Base-by-base conservation (phyloP, 2,329 filamentous ascomycete species). In the Cladosporium sp. region DNA sequence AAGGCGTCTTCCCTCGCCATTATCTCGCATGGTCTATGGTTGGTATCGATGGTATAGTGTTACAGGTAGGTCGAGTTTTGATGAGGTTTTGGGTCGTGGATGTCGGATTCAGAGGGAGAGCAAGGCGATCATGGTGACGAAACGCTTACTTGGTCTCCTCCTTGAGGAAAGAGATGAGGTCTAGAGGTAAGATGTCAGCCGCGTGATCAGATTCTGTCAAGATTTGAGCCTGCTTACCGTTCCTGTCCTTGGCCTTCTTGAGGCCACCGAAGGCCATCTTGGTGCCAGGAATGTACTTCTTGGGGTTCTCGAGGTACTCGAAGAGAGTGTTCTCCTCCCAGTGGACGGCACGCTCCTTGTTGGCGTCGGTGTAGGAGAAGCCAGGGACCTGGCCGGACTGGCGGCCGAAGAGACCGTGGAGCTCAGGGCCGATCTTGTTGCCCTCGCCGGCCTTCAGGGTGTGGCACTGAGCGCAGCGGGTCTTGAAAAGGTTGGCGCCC, bases 181-280 rank as follows among this genome's bases (percentile, higher is more conserved):
- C 93, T 97, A 96, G 78, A 94, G 86, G 83, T 97, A n/a, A 17
- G 17, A 15, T 2, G 37, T 40, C 19, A 51, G 35, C 22, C 5
- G 22, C 13, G 10, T 34, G 15, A 25, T 37, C 22, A 15, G 17
- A 20, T 13, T 19, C 10, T 12, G 7, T 6, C 13, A 13, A 24
- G 15, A 3, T 28, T n/a, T 1, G 10, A 19, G n/a, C 3, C 3
- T 48, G 34, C 47, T 50, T 50, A 50, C 47, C 47, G 47, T 50
- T 50, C 25, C 47, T 32, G 47, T 50, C 94, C 90, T 97, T 97
- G 75, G 86, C 85, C 90, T 99, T 99, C 92, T 99, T 99, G 75
- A 99, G 86, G 78, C 94, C 94, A 81, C 94, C 94, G 76, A 97
- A 99, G 72, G 94, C 94, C 94, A 99, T 99, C 91, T 97, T 99